A percentile compares a stretch with the other conserved stretches of the same genome.
Evolutionary conservation across 176 grass and related monocot genomes (phyloP).

Genomic region (Lolium rigidum): DNA sequence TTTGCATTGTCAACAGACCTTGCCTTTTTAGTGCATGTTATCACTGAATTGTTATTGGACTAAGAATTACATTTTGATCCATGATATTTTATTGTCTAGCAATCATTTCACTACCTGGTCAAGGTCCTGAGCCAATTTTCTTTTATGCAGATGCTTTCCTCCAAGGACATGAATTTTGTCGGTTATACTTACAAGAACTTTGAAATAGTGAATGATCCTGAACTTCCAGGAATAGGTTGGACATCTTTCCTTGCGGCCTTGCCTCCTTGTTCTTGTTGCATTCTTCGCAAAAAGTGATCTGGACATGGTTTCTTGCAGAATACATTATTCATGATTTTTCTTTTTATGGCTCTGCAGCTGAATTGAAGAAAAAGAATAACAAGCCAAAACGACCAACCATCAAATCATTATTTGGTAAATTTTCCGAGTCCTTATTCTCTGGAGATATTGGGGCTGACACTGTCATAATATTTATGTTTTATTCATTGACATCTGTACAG

Average conservation of each 20-base stretch:
- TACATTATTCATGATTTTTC: not conserved
- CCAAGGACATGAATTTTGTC: slow-evolving; percentile 62
- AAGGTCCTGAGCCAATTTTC: slow-evolving; percentile 28
- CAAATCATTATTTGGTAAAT: slow-evolving; percentile 78
- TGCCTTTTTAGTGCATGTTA: not conserved
- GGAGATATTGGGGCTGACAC: not conserved
- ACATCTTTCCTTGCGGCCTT: slow-evolving; percentile 14
- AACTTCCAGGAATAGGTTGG: slow-evolving; percentile 59
- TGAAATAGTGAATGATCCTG: slow-evolving; percentile 58
- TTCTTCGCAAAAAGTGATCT: slow-evolving; percentile 11
- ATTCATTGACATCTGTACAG: slow-evolving; percentile 37
- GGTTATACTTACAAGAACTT: slow-evolving; percentile 65
- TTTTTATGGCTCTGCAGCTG: slow-evolving; percentile 49
- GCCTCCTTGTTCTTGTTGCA: not conserved
- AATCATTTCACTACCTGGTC: slow-evolving; percentile 15
- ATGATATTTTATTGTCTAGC: slow-evolving; percentile 21
- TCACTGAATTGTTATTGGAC: not conserved
- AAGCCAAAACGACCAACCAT: slow-evolving; percentile 73
- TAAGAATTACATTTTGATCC: not conserved
- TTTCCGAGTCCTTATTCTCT: not conserved
- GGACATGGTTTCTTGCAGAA: not conserved
- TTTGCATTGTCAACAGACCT: slow-evolving; percentile 11
- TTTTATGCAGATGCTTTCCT: slow-evolving; percentile 59
- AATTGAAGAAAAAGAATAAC: slow-evolving; percentile 69
- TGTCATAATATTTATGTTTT: slow-evolving; percentile 29